phyloP scores from a whole-genome alignment of 1,139 yeast genomes.

The Candida pseudoviswanathii region DNA sequence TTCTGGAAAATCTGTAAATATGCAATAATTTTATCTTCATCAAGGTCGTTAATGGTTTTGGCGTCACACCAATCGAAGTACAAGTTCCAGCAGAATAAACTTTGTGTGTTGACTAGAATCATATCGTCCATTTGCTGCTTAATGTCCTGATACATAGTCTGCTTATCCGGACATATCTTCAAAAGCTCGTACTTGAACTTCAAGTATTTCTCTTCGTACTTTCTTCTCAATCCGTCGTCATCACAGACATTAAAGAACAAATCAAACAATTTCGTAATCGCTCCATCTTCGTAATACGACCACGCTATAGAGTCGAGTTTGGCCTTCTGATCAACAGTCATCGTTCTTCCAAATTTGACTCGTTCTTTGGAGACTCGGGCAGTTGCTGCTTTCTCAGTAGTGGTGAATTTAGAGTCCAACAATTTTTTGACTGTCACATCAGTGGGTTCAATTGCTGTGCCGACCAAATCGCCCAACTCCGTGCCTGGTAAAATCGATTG shows the following conservation, averaged over 20 bases:
- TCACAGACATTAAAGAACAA: constrained; percentile 59
- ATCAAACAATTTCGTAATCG: constrained; percentile 55
- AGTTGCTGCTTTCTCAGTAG: constrained; percentile 40
- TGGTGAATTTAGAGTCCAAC: constrained; percentile 45
- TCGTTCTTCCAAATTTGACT: constrained; percentile 38
- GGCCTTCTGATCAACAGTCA: constrained; percentile 34
- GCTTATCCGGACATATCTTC: constrained; percentile 43
- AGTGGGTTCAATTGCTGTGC: constrained; percentile 51
- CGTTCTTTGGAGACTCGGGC: constrained; percentile 35
- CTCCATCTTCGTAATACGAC: constrained; percentile 50
- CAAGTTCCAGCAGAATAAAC: constrained; percentile 70
- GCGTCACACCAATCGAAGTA: constrained; percentile 79
- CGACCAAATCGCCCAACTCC: constrained; percentile 57
- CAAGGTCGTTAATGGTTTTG: constrained; percentile 48
- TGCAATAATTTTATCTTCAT: constrained; percentile 45
- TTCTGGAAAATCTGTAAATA: constrained; percentile 61
- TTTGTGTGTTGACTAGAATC: constrained; percentile 64
- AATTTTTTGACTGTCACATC: constrained; percentile 52
- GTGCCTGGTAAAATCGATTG: constrained; percentile 64
- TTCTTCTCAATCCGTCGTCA: constrained; percentile 63
- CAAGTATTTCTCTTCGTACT: constrained; percentile 60
- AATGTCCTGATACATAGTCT: constrained; percentile 41
- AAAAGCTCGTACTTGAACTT: constrained; percentile 59
- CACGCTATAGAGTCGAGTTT: constrained; percentile 48
- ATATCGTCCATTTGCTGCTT: constrained; percentile 68